A percentile compares a stretch with the other conserved stretches of the same genome.
Conservation (phyloP, 2,329 filamentous ascomycete genomes). For the Septoria linicola region DNA sequence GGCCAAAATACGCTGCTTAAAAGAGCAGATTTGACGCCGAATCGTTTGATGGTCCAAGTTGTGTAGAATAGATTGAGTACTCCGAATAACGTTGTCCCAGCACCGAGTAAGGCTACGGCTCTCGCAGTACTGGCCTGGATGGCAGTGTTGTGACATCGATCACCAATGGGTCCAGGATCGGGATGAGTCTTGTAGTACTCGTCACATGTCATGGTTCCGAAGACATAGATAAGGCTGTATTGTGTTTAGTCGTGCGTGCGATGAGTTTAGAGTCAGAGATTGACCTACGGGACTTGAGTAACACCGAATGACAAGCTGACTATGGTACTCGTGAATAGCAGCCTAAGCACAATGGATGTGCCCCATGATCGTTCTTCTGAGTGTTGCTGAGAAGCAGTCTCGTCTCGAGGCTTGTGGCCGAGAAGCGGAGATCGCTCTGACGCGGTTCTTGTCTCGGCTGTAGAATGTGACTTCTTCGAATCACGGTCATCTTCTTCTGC, state of each 20-base stretch:
- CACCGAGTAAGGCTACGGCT: slow-evolving; percentile 64
- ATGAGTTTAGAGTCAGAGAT: slow-evolving; percentile 4
- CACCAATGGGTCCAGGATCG: slow-evolving; percentile 44
- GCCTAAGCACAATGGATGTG: slow-evolving; percentile 42
- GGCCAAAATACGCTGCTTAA: slow-evolving; percentile 64
- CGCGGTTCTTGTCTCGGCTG: not conserved
- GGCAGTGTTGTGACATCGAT: slow-evolving; percentile 60
- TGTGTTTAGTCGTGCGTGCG: not conserved
- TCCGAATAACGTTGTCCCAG: slow-evolving; percentile 67
- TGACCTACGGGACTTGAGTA: slow-evolving; percentile 48
- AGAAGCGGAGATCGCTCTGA: slow-evolving; percentile 13
- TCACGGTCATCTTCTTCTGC: not conserved
- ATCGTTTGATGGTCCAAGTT: slow-evolving; percentile 64
- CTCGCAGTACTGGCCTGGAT: slow-evolving; percentile 65
- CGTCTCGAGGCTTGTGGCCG: not conserved
- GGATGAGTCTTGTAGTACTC: slow-evolving; percentile 63
- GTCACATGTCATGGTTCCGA: slow-evolving; percentile 71
- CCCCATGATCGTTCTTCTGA: slow-evolving; percentile 20
- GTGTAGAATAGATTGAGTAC: slow-evolving; percentile 67
- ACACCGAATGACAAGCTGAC: slow-evolving; percentile 55
- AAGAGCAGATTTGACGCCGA: slow-evolving; percentile 63
- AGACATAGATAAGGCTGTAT: slow-evolving; percentile 57
- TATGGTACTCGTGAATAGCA: slow-evolving; percentile 60
- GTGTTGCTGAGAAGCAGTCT: not conserved
- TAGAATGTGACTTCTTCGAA: not conserved